Percentiles rank a stretch among this genome's conserved stretches.
Conservation (phyloP, 768 basidiomycete genomes). For the Boletus subcaerulescens region DNA sequence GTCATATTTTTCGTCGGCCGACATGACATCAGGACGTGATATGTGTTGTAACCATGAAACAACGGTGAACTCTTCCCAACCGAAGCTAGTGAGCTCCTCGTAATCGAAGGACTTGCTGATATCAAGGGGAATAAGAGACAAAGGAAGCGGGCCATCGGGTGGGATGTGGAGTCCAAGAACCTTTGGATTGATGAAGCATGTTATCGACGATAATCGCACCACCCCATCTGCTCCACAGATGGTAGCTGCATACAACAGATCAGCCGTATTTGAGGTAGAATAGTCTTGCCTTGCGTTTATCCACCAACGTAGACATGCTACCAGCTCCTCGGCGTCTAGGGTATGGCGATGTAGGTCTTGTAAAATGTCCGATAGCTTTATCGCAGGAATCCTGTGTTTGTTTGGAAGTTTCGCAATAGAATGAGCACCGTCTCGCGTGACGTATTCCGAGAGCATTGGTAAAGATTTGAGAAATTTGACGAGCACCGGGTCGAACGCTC, state of each 20-base stretch:
- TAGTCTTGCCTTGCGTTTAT: conserved; percentile 20
- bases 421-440: conserved; percentile 48
- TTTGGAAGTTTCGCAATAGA: conserved; percentile 61
- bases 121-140: conserved; percentile 39
- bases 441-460: conserved; percentile 62
- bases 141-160: conserved; percentile 73
- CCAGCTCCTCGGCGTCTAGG: conserved; percentile 64
- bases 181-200: conserved; percentile 63
- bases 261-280: conserved; percentile 29
- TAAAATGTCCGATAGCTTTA: conserved; percentile 77
- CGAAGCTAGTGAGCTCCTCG: conserved; percentile 55
- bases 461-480: conserved; percentile 70
- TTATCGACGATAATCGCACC: conserved; percentile 61
- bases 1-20: conserved; percentile 47
- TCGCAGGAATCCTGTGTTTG: conserved; percentile 61
- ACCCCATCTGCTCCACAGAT: conserved; percentile 45
- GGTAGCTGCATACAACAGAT: conserved; percentile 70
- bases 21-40: conserved; percentile 41
- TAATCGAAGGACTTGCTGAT: conserved; percentile 57
- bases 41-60: conserved; percentile 73
- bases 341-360: conserved; percentile 66
- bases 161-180: conserved; percentile 56
- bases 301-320: conserved; percentile 76
- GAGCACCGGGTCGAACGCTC: conserved; percentile 67
- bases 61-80: conserved; percentile 73